phyloP scores from a whole-genome alignment of 805 yeast genomes.

The Candida pini region DNA sequence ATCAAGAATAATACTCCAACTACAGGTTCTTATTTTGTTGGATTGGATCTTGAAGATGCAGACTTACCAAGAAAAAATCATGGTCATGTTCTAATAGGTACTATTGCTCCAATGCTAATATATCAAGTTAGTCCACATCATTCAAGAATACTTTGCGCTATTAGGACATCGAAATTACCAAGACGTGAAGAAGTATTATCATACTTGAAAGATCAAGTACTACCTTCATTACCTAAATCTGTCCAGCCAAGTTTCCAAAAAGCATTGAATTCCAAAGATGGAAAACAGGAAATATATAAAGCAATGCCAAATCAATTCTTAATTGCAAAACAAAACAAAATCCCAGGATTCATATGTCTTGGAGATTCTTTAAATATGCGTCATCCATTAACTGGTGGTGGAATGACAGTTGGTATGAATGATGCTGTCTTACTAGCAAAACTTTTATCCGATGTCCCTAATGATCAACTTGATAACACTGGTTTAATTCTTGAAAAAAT shows the following conservation, averaged over 20 bases:
- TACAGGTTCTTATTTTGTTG: conserved; percentile 82
- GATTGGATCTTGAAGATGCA: conserved; percentile 70
- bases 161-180: conserved; percentile 70
- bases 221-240: conserved; percentile 61
- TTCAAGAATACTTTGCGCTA: conserved; percentile 87
- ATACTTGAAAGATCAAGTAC: conserved; percentile 56
- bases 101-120: conserved; percentile 80
- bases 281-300: conserved; percentile 45
- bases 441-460: conserved; percentile 49
- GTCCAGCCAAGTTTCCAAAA: conserved; percentile 61
- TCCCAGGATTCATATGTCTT: conserved; percentile 71
- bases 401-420: conserved; percentile 95
- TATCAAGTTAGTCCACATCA: conserved; percentile 82
- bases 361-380: conserved; percentile 98
- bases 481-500: conserved; percentile 50
- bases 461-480: conserved; percentile 54
- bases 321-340: conserved; percentile 65
- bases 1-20: conserved; percentile 55
- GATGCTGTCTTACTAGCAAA: conserved; percentile 71
- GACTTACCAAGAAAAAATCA: conserved; percentile 66
- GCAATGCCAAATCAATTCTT: conserved; percentile 94
- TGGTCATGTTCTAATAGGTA: conserved; percentile 88
- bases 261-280: conserved; percentile 45
- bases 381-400: conserved; percentile 98
- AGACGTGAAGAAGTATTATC: conserved; percentile 46